These are phyloP conservation scores for Kodamaea suecica DNA, from an alignment of 1,139 yeast species.

Conservation along the genomic window DNA sequence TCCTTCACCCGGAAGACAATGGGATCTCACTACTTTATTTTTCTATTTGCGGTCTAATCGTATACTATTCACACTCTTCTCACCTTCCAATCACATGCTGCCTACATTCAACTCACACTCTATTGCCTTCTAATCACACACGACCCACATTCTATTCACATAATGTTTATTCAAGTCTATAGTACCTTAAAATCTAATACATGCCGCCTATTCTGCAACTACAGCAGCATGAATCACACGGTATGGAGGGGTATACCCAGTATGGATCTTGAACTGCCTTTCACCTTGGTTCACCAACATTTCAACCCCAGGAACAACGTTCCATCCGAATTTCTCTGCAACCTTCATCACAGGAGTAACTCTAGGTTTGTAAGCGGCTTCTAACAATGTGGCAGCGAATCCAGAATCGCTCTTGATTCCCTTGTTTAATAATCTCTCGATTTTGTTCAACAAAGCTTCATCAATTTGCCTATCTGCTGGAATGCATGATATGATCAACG, in stretches of 20 bases:
- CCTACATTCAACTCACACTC: not conserved
- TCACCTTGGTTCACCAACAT: slow-evolving; percentile 93
- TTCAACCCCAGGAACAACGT: slow-evolving; percentile 78
- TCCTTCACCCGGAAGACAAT: too few species aligned
- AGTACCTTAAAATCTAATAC: not conserved
- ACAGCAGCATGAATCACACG: slow-evolving; percentile 60
- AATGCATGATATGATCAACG: slow-evolving; percentile 76
- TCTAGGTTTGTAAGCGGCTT: slow-evolving; percentile 90
- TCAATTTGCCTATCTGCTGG: slow-evolving; percentile 86
- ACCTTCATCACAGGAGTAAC: slow-evolving; percentile 80
- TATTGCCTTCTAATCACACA: too few species aligned
- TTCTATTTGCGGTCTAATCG: too few species aligned
- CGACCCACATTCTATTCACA: too few species aligned
- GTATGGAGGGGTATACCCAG: slow-evolving; percentile 66
- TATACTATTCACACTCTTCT: too few species aligned
- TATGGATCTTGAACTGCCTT: slow-evolving; percentile 78
- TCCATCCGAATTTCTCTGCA: slow-evolving; percentile 67
- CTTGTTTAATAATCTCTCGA: slow-evolving; percentile 47
- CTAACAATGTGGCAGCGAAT: slow-evolving; percentile 60
- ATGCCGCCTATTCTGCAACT: slow-evolving; percentile 11
- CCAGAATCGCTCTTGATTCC: slow-evolving; percentile 31
- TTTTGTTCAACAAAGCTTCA: slow-evolving; percentile 40
- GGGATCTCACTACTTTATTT: too few species aligned
- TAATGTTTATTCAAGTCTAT: not conserved
- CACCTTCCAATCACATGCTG: too few species aligned